Base-by-base conservation (phyloP, 257 asterid genomes). In the Solanum appendiculatum region DNA sequence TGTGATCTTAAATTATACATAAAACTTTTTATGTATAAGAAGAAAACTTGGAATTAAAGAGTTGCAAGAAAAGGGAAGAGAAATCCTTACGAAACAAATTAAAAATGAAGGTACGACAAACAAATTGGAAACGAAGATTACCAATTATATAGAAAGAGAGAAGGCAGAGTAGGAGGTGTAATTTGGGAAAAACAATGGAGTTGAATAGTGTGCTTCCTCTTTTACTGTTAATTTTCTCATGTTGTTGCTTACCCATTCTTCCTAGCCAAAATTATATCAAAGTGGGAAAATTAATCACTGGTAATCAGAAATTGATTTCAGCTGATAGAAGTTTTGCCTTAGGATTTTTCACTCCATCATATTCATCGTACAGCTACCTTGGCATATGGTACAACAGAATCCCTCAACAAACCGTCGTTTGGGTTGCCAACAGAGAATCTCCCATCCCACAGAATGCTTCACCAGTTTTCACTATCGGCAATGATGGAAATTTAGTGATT, bases 351-450 rank as follows among this genome's bases (percentile, higher is more conserved):
- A 51, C 8, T n/a, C 86, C 75, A 51, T 58, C 46, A 3, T 82
- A 87, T 18, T 82, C 89, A 48, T n/a, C 64, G 2, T 77, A 9
- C 13, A 66, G 9, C 25, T 63, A 77, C 15, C 77, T 78, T 13
- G 88, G 88, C 21, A 70, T 72, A 18, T 83, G 89, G 87, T 83
- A 87, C 84, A 83, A 68, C 6, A 25, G 2, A 14, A 29, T 54
- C 12, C 11, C 73, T 48, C 33, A 31, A 29, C 80, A 23, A 16
- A 87, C 51, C 6, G 37, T 82, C 18, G 36, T 87, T 83, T 87
- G 89, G 89, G 87, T 87, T 16, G 87, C 87, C 14, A 84, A 87
- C 10, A 73, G 87, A 70, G 86, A 84, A 23, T 34, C 63, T 16
- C 89, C 87, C 0, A 23, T 58, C 40, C 63, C 86, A 14, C 29